Evolutionary conservation across 345 rosid genomes (phyloP).

Genomic region (Hirschfeldia incana): DNA sequence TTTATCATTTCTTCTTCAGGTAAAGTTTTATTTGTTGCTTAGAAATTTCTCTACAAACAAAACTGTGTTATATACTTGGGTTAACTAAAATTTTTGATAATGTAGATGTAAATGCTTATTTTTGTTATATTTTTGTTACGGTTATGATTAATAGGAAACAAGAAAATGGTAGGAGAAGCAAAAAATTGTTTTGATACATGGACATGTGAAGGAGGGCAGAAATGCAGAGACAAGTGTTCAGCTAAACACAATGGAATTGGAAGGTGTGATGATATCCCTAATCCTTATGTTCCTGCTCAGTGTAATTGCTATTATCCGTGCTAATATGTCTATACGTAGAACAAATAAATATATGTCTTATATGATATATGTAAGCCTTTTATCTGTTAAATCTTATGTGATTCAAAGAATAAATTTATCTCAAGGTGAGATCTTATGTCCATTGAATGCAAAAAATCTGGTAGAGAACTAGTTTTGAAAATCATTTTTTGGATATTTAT

Average conservation of each 20-base stretch:
- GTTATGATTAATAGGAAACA: not conserved
- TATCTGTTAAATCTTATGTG: not conserved
- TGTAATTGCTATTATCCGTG: not conserved
- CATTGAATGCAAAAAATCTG: no score
- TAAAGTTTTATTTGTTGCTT: not conserved
- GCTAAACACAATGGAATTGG: no score
- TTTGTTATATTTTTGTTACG: not conserved
- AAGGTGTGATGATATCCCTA: no score
- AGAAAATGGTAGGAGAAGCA: not conserved
- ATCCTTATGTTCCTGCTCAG: not conserved
- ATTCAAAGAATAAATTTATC: constrained; percentile 39
- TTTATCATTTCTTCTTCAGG: not conserved
- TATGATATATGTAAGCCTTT: not conserved
- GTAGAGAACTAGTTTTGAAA: no score
- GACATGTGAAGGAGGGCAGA: not conserved
- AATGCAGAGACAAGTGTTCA: no score
- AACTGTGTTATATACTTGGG: not conserved
- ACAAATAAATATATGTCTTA: not conserved
- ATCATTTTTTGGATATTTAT: no score
- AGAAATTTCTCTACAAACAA: not conserved
- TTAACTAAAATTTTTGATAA: not conserved
- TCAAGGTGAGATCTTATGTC: constrained; percentile 37
- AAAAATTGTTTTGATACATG: not conserved
- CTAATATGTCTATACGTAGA: not conserved
- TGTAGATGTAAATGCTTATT: not conserved